Evolutionary conservation across 2,329 filamentous ascomycete species (phyloP).

Genomic region (Coniochaeta sp.): DNA sequence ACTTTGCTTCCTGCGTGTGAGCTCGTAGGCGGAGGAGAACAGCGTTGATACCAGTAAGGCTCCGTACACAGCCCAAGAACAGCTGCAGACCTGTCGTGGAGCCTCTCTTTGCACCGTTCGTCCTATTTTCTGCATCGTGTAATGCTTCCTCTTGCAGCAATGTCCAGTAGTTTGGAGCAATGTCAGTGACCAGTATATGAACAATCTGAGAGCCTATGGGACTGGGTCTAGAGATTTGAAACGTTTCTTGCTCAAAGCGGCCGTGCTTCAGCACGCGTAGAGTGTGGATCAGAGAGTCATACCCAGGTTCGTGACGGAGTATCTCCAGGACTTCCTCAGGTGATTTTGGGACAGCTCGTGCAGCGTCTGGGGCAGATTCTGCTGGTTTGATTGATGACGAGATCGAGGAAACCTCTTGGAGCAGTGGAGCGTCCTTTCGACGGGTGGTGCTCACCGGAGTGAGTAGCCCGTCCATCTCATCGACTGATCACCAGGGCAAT

Average conservation of each 20-base stretch:
- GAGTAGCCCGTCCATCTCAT: slow-evolving; percentile 47
- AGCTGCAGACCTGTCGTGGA: slow-evolving; percentile 31
- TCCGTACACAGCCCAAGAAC: slow-evolving; percentile 61
- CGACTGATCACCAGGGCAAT: background rate
- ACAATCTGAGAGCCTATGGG: slow-evolving; percentile 68
- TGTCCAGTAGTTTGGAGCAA: slow-evolving; percentile 77
- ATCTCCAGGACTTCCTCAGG: slow-evolving; percentile 49
- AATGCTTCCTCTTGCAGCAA: slow-evolving; percentile 41
- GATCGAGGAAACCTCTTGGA: slow-evolving; percentile 25
- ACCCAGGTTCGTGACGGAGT: slow-evolving; percentile 55
- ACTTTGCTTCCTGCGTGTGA: slow-evolving; percentile 45
- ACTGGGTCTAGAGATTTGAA: slow-evolving; percentile 54
- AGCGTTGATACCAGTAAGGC: slow-evolving; percentile 71
- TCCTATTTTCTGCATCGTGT: background rate
- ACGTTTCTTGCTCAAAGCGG: slow-evolving; percentile 21
- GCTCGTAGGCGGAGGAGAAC: slow-evolving; percentile 60
- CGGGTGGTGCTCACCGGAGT: slow-evolving; percentile 47
- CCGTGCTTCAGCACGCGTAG: slow-evolving; percentile 40
- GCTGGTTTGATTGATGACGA: slow-evolving; percentile 5
- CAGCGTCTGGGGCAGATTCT: background rate
- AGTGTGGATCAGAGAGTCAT: slow-evolving; percentile 43
- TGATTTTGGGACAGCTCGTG: slow-evolving; percentile 11
- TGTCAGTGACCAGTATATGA: slow-evolving; percentile 64
- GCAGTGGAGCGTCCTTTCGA: slow-evolving; percentile 30
- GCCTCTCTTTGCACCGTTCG: slow-evolving; percentile 9